phyloP scores from a whole-genome alignment of 495 filamentous ascomycete genomes.

The Polyplosphaeria fusca region DNA sequence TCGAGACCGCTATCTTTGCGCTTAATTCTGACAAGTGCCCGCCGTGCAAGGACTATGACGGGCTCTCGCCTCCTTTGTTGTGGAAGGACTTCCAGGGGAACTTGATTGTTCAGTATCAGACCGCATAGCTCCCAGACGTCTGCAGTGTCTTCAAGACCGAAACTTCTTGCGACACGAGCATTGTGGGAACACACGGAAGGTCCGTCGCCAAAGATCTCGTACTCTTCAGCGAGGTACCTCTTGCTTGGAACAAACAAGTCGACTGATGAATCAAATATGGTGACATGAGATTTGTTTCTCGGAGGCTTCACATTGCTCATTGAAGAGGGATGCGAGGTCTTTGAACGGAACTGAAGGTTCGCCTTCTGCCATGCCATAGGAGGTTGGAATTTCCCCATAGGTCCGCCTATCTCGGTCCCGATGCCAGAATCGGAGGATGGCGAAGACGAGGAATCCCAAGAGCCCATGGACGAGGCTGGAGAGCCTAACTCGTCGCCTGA shows the following conservation, averaged over 20 bases:
- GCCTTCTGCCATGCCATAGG: slow-evolving; percentile 54
- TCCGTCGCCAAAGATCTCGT: slow-evolving; percentile 78
- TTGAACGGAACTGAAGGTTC: slow-evolving; percentile 45
- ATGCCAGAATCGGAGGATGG: slow-evolving; percentile 54
- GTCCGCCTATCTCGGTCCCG: slow-evolving; percentile 56
- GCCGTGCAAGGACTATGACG: slow-evolving; percentile 59
- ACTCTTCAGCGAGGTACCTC: slow-evolving; percentile 67
- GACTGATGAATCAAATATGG: slow-evolving; percentile 56
- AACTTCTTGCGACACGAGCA: slow-evolving; percentile 67
- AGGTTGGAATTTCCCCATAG: slow-evolving; percentile 51
- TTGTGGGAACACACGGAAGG: slow-evolving; percentile 80
- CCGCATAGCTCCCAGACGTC: slow-evolving; percentile 81
- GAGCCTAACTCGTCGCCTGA: slow-evolving; percentile 40
- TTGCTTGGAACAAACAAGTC: slow-evolving; percentile 70
- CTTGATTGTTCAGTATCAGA: slow-evolving; percentile 70
- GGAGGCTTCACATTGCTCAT: slow-evolving; percentile 39
- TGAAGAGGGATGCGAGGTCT: slow-evolving; percentile 52
- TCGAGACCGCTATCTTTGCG: slow-evolving; percentile 52
- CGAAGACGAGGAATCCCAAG: slow-evolving; percentile 60
- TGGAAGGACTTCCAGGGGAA: slow-evolving; percentile 63
- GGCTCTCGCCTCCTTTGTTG: slow-evolving; percentile 50
- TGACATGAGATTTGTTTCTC: slow-evolving; percentile 55
- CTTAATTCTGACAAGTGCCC: slow-evolving; percentile 40
- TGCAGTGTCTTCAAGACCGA: slow-evolving; percentile 70
- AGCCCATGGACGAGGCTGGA: slow-evolving; percentile 56